Base-by-base conservation (phyloP, 116 monocot genomes). In the Trichopus zeylanicus region DNA sequence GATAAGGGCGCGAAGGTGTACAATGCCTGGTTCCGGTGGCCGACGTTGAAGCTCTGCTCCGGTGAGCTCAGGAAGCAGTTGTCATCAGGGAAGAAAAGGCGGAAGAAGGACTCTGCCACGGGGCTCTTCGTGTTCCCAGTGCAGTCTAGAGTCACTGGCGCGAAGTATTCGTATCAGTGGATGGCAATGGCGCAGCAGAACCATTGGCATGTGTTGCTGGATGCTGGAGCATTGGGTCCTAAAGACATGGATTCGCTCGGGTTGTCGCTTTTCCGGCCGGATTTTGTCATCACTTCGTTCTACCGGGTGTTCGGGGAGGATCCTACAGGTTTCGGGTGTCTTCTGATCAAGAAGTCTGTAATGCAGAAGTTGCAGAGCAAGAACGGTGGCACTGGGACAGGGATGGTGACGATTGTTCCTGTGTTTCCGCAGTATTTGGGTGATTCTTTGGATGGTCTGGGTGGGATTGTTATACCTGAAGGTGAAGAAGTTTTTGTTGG, bases 201-300 rank as follows among this genome's bases (percentile, higher is more conserved):
- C 57, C 81, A 82, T 65, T 97, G 97, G 97, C 97, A 97, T 73
- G 91, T 97, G 5, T 66, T 97, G 77, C 87, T 97, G 18, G 97
- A 97, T 73, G 97, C 97, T 5, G 97, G 97, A 4, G 81, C 97
- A 19, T 73, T 97, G 66, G 97, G 97, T 48, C 97, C 97, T 5
- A 97, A 97, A 53, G 97, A 97, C 57, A 97, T 97, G 97, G 97
- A 97, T 66, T 97, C 97, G 0, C 84, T 97, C 6, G 97, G 97
- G 20, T 56, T 97, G 18, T 91, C 97, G 1, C 70, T 97, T 39
- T 97, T 90, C 66, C 70, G 97, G 33, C 97, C 97, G 0, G 97
- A 97, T 64, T 97, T 97, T 73, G 91, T 97, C 29, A 80, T 97
- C 53, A 97, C 97, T 9, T 97, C 97, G n/a, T 93, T 93, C 69